Evolutionary conservation across 2,329 filamentous ascomycete genomes (phyloP).

Genomic region (Neopestalotiopsis clavispora): DNA sequence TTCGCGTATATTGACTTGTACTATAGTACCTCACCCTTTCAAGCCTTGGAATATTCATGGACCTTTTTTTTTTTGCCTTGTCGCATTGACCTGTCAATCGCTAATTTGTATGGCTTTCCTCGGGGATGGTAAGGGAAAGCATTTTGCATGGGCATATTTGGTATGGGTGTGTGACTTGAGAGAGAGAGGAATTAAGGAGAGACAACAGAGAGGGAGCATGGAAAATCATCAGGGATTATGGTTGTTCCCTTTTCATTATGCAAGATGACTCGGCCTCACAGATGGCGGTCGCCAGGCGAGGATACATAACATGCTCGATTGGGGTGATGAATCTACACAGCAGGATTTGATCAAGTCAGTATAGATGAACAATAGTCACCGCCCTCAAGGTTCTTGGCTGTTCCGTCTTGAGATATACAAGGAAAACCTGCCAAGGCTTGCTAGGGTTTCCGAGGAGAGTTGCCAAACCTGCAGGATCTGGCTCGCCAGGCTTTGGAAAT

Average conservation of each 20-base stretch:
- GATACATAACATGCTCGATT: neutral
- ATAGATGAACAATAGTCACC: no score
- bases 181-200: neutral
- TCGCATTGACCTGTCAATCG: neutral
- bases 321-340: no score
- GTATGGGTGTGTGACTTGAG: neutral
- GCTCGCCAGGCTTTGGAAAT: neutral
- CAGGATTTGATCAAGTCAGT: no score
- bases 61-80: neutral
- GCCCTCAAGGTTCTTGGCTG: no score
- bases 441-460: no score
- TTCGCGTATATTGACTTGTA: no score
- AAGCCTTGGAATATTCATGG: no score
- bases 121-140: neutral
- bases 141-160: neutral
- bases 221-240: neutral
- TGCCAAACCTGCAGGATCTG: conserved; percentile 4
- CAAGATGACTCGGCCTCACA: neutral
- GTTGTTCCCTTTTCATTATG: neutral
- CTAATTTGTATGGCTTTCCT: neutral
- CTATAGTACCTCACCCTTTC: no score
- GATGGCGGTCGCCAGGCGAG: neutral
- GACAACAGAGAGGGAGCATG: no score
- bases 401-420: no score
- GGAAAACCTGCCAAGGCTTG: no score